These are phyloP conservation scores for Medicago truncatula DNA, from an alignment of 306 rosid genomes.

Conservation along the genomic window MtrunA17r5.0-ANR NC_053042.1:33095501-33096000, in stretches of 20 bases:
- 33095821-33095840: background rate
- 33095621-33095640: constrained; percentile 4
- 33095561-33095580: background rate
- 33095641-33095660: constrained; percentile 19
- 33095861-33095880: constrained; percentile 6
- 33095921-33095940: constrained; percentile 1
- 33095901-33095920: constrained; percentile 1
- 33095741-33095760: background rate
- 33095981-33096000: constrained; percentile 20
- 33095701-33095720: constrained; percentile 1
- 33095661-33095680: constrained; percentile 24
- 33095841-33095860: background rate
- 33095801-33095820: constrained; percentile 3
- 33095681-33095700: background rate
- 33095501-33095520: constrained; percentile 20
- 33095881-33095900: constrained; percentile 6
- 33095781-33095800: constrained; percentile 1
- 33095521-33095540: constrained; percentile 1
- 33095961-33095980: constrained; percentile 2
- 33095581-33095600: background rate
- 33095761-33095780: background rate
- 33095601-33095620: background rate
- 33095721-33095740: background rate
- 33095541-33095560: background rate
- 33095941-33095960: background rate